Evolutionary conservation across 257 asterid genomes (phyloP), one percentile per base, ranked within the genome.

Genomic region (Vinca minor): DNA sequence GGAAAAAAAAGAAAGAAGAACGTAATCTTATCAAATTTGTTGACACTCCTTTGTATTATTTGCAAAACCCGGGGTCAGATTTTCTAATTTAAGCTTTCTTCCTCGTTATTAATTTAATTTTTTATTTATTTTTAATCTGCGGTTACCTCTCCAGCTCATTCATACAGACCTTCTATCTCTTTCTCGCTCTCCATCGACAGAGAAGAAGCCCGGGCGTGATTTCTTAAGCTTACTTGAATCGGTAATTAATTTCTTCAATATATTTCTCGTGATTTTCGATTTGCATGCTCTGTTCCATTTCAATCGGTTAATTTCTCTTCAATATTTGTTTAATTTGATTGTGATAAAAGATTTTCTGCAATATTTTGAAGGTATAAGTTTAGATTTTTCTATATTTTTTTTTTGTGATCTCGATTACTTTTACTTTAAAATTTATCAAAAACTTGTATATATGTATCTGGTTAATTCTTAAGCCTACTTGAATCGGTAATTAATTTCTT

Each of bases 131-230:
- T 2, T 45, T 53, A 18, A 34, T 57, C 64, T 35, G 12, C 26
- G 6, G 59, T 49, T 49, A 59, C 73, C 52, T 61, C 54, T 29
- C 10, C 66, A 48, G 59, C 71, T 34, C 59, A 9, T 38, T 28
- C 67, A 1, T n/a, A 44, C 44, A 23, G 3, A 23, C 8, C 28
- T 17, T 28, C 54, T 62, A 7, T 44, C 32, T 15, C 64, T 12
- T 46, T 49, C 20, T 5, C 20, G 13, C n/a, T 50, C 52, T 61
- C 65, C 14, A 5, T 61, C 65, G 35, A 39, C 65, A 13, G 3
- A 54, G 38, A 54, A 54, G 59, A 21, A 61, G 21, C n/a, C n/a
- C 52, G 47, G 65, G 50, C 65, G 50, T 41, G n/a, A 25, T 39
- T 21, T 61, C 32, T 61, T 61, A 41, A 20, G 52, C 32, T 61